Evolutionary conservation across 192 early-diverging fungal genomes (phyloP), one percentile per base, ranked within the genome.

Genomic region (Umbelopsis sp.): DNA sequence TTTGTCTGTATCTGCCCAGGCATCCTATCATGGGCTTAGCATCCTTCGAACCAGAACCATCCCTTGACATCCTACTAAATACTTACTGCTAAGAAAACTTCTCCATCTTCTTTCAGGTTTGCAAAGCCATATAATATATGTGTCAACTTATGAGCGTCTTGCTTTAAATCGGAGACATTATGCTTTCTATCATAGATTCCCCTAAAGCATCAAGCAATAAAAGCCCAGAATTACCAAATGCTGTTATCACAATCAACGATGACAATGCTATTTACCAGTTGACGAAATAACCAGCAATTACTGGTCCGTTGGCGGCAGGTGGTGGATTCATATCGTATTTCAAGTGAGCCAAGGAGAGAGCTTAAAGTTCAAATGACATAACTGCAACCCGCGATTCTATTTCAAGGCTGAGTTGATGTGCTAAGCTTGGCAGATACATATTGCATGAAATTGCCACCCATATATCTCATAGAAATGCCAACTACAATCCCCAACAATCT

Each of bases 71-170:
- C 12, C 2, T 35, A 41, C 16, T 20, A 18, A n/a, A 18, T 37
- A 48, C 41, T 58, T 70, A 78, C 77, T 25, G 85, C 86, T 27
- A 92, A 75, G 46, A 88, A 84, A 27, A 94, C 85, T 22, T 81
- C 78, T 46, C 92, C 90, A 58, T 89, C 81, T 0, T 78, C 76
- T 52, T 84, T 70, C 13, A 92, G 80, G 64, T 92, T 90, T 46
- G 90, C 91, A 81, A 94, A 94, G 16, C 86, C 91, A 70, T 94
- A 94, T 69, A 91, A 86, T 51, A 94, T 67, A 67, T 94, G 92
- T n/a, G 93, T 88, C 44, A 94, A 75, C 49, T 88, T 86, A 8
- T 69, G 52, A 23, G 78, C 76, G 67, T 92, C 88, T 46, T 70
- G 80, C 16, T 81, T 75, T 10, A 94, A 70, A 64, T 91, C 84